Conservation (phyloP, 805 yeast species). For the Pichia exigua region DNA sequence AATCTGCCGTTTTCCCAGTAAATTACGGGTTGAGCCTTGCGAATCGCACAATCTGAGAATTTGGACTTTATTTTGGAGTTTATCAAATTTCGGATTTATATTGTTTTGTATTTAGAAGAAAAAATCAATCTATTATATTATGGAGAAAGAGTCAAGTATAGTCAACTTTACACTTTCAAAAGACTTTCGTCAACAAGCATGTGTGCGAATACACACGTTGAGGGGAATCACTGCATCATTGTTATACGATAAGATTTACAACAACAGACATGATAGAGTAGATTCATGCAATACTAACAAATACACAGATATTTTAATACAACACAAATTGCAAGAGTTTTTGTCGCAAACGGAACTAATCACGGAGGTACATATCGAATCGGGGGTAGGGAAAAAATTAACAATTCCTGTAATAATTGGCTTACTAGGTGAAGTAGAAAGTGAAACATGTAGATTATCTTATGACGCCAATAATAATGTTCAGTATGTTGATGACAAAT, state of each 20-base stretch:
- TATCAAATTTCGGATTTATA: no score
- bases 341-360: slow-evolving; percentile 5
- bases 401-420: slow-evolving; percentile 35
- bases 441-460: neutral
- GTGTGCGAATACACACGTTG: slow-evolving; percentile 33
- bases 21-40: no score
- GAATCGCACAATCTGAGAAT: no score
- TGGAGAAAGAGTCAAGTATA: slow-evolving; percentile 2
- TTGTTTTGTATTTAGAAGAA: neutral
- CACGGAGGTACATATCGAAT: slow-evolving; percentile 10
- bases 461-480: neutral
- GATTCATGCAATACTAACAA: neutral
- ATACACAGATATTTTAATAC: slow-evolving; percentile 9
- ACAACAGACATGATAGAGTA: neutral
- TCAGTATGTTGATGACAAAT: neutral
- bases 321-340: slow-evolving; percentile 14
- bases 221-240: slow-evolving; percentile 12
- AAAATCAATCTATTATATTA: neutral
- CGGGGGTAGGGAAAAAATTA: slow-evolving; percentile 35
- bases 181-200: slow-evolving; percentile 43
- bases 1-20: no score
- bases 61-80: neutral
- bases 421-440: slow-evolving; percentile 1
- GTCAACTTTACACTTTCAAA: slow-evolving; percentile 47
- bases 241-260: neutral